These are phyloP conservation scores for Pythium grandisporangium DNA, from an alignment of 352 stramenopile species.

Conservation along the genomic window DNA sequence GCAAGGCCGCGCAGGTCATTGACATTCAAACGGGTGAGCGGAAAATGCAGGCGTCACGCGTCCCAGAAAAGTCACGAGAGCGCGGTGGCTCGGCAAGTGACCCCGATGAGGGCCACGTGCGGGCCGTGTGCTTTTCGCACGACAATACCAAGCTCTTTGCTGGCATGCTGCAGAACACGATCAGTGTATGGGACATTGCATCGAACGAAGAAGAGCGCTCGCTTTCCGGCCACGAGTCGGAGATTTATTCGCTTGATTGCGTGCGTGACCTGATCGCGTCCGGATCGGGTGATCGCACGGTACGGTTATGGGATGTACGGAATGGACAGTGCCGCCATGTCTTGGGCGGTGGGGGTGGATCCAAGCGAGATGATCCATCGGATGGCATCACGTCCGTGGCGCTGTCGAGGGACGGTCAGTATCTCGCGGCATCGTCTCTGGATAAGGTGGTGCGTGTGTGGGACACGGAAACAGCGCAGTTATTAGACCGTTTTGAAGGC, in stretches of 20 bases:
- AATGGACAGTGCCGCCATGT: slow-evolving; percentile 78
- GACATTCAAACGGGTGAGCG: slow-evolving; percentile 78
- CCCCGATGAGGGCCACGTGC: slow-evolving; percentile 73
- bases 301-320: slow-evolving; percentile 76
- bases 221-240: slow-evolving; percentile 78
- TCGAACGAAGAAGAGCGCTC: slow-evolving; percentile 76
- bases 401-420: slow-evolving; percentile 62
- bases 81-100: slow-evolving; percentile 57
- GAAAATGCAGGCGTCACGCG: slow-evolving; percentile 73
- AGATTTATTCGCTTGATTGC: slow-evolving; percentile 85
- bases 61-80: no score
- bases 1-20: slow-evolving; percentile 84
- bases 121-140: slow-evolving; percentile 77
- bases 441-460: slow-evolving; percentile 85
- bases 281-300: slow-evolving; percentile 75
- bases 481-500: slow-evolving; percentile 74
- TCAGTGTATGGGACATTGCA: slow-evolving; percentile 82
- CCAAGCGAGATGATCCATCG: no score
- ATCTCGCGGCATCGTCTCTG: slow-evolving; percentile 68
- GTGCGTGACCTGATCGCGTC: slow-evolving; percentile 83
- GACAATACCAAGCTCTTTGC: slow-evolving; percentile 79
- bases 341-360: slow-evolving; percentile 74
- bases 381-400: slow-evolving; percentile 80
- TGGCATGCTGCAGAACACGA: slow-evolving; percentile 86
- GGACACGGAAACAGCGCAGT: slow-evolving; percentile 73